Evolutionary conservation across 169 alveolate genomes (phyloP), one percentile per base, ranked within the genome.

Genomic region (Plasmodium adleri): DNA sequence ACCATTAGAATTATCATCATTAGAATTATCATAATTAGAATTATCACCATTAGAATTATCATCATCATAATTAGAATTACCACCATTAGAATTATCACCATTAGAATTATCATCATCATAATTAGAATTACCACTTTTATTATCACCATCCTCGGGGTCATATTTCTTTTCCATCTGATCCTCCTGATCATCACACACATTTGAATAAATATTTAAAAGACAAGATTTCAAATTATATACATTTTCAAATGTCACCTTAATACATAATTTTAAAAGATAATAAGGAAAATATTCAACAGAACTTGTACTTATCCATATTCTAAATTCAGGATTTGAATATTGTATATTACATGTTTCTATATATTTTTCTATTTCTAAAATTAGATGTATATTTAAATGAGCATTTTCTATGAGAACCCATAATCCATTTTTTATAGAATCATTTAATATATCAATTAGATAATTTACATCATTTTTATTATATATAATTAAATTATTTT

Each of bases 371-470:
- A 83, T 83, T 58, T 83, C 91, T 60, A 83, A 47, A 24, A 83
- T 83, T 22, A 83, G 73, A 28, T 68, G 83, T 26, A 83, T 83
- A 50, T 83, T 83, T 49, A 83, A 63, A 72, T 83, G 91, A 1
- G 91, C 91, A 83, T 83, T 83, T 60, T 83, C 91, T 24, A 83
- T 83, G n/a, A 83, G 54, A 1, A 83, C 74, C 91, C 91, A 83
- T 13, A 83, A 83, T 26, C 91, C 91, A 83, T 83, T 67, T 83
- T 83, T 83, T 39, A 83, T 83, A 72, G 91, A 32, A 83, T 83
- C 91, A 32, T 83, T 83, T 83, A 83, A 68, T 47, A 68, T 83
- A 20, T 83, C 24, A 28, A 83, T n/a, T 63, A 83, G 20, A 60
- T 83, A 68, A 49, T 67, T 68, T 47, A 68, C 70, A 10, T 83